phyloP scores from a whole-genome alignment of 1,139 yeast species.

The Saccharomyces pastorianus region DNA sequence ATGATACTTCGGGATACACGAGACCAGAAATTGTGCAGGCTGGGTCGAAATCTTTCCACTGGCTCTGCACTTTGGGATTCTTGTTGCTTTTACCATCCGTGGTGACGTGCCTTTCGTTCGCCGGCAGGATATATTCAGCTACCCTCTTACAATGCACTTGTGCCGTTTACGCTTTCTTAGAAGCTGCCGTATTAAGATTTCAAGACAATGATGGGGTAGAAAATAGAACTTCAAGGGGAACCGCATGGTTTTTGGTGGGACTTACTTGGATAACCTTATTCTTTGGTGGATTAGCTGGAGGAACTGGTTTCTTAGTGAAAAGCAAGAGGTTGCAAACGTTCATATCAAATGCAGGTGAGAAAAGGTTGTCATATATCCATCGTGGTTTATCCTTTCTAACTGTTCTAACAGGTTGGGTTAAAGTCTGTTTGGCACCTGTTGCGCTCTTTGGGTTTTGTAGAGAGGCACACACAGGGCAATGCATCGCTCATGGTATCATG shows the following conservation, averaged over 20 bases:
- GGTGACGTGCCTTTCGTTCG: constrained; percentile 46
- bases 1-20: constrained; percentile 24
- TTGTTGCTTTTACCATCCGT: constrained; percentile 49
- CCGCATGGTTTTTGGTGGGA: constrained; percentile 50
- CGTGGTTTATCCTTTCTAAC: constrained; percentile 40
- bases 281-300: constrained; percentile 44
- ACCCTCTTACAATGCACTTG: constrained; percentile 41
- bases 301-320: constrained; percentile 32
- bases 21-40: constrained; percentile 37
- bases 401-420: constrained; percentile 54
- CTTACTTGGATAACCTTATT: constrained; percentile 43
- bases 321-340: constrained; percentile 24
- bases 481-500: constrained; percentile 95
- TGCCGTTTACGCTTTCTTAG: constrained; percentile 46
- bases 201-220: constrained; percentile 60
- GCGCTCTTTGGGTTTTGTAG: constrained; percentile 80
- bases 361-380: constrained; percentile 34
- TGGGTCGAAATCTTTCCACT: constrained; percentile 52
- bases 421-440: constrained; percentile 72
- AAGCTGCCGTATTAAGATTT: constrained; percentile 48
- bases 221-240: constrained; percentile 56
- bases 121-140: constrained; percentile 42
- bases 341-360: constrained; percentile 31
- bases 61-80: constrained; percentile 44
- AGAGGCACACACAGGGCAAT: constrained; percentile 75